Evolutionary conservation across 1,139 yeast species (phyloP).

Genomic region (Yamadazyma conglobata): DNA sequence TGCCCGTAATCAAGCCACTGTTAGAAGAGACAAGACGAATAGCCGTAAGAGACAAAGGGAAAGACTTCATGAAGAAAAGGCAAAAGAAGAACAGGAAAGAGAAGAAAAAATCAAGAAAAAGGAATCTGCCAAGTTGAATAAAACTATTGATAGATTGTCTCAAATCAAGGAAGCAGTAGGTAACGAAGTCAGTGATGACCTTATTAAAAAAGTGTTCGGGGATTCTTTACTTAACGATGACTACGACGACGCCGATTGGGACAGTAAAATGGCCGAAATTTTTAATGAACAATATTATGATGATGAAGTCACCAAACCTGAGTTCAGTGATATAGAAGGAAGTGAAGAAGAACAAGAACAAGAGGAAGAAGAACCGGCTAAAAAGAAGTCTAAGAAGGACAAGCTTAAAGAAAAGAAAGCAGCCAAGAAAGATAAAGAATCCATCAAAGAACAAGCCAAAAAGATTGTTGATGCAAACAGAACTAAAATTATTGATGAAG

Average conservation of each 20-base stretch:
- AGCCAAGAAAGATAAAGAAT: slow-evolving; percentile 59
- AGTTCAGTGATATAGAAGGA: slow-evolving; percentile 30
- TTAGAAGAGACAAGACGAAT: slow-evolving; percentile 75
- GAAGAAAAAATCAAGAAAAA: slow-evolving; percentile 66
- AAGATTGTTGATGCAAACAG: slow-evolving; percentile 55
- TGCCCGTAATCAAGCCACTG: slow-evolving; percentile 92
- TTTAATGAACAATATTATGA: slow-evolving; percentile 80
- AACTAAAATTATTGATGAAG: slow-evolving; percentile 52
- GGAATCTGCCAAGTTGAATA: slow-evolving; percentile 71
- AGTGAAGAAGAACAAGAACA: slow-evolving; percentile 30
- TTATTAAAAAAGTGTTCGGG: slow-evolving; percentile 63
- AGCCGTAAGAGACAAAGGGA: slow-evolving; percentile 83
- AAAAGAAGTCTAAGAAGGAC: slow-evolving; percentile 47
- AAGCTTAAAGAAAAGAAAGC: slow-evolving; percentile 53
- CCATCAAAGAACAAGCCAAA: slow-evolving; percentile 65
- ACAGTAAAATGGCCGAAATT: slow-evolving; percentile 74
- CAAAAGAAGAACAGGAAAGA: slow-evolving; percentile 50
- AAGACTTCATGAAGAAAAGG: slow-evolving; percentile 53
- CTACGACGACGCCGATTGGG: slow-evolving; percentile 93
- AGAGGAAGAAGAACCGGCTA: slow-evolving; percentile 22
- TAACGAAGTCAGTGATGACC: slow-evolving; percentile 62
- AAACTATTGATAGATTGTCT: slow-evolving; percentile 71
- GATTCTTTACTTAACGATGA: slow-evolving; percentile 79
- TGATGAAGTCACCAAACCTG: slow-evolving; percentile 46
- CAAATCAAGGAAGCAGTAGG: slow-evolving; percentile 84